Base-by-base conservation (phyloP, 768 basidiomycete genomes). In the Xerocomellus intermedius region DNA sequence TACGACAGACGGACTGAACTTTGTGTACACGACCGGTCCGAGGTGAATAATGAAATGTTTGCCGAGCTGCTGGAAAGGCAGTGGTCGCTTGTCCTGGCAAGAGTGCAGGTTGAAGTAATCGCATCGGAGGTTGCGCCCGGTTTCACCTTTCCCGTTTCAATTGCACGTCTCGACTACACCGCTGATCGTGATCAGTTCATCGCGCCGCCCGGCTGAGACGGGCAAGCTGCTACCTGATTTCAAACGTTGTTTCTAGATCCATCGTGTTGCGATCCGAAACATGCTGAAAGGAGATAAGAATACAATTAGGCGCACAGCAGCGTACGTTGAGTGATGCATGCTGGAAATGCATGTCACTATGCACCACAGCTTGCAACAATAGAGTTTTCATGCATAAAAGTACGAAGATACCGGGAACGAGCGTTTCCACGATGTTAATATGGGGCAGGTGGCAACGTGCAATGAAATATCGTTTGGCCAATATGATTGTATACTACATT, bases 361-460 rank as follows among this genome's bases (percentile, higher is more conserved):
- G 53, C 45, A 57, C 55, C 60, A 66, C 59, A 54, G 60, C 51
- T 58, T 42, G 50, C 17, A 38, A 46, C 50, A 53, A 67, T 64
- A 62, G 42, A 58, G 54, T 53, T 22, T 64, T 52, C 57, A 51
- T 41, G 48, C n/a, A 45, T 30, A 42, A 41, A 39, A 50, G 38
- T 24, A 49, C 51, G 43, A 28, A 55, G 44, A 64, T 59, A 58
- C 47, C 42, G 14, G 48, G 37, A 28, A 51, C 19, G 21, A 36
- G 21, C 24, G 42, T 57, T 52, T 57, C 61, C 56, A 58, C 50
- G 56, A 61, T 36, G 60, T 68, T 68, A 63, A 66, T 62, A 58
- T 60, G 68, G 65, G 62, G 62, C 65, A 56, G n/a, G 58, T 58
- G 54, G 58, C 49, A 52, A 59, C 56, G 47, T 55, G 50, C 63